Conservation (phyloP, 257 asterid species). For the Rhazya stricta region DNA sequence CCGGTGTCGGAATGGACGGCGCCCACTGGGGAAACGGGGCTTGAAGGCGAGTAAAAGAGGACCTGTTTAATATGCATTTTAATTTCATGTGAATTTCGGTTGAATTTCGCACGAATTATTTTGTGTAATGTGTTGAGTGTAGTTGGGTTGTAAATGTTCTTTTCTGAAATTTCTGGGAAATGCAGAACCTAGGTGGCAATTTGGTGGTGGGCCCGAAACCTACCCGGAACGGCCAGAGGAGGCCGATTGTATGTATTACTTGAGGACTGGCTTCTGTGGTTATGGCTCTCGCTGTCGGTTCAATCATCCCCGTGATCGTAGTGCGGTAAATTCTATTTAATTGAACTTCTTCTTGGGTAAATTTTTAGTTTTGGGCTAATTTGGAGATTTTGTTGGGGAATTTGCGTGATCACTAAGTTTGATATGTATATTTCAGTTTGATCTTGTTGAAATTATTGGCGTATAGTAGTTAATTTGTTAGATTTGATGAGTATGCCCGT, state of each 20-base stretch:
- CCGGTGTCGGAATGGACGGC: slow-evolving; percentile 41
- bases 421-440: slow-evolving; percentile 19
- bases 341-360: background rate
- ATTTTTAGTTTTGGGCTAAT: background rate
- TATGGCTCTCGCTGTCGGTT: slow-evolving; percentile 89
- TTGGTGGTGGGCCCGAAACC: slow-evolving; percentile 59
- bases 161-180: slow-evolving; percentile 23
- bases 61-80: slow-evolving; percentile 13
- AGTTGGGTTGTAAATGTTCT: slow-evolving; percentile 4
- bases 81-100: slow-evolving; percentile 28
- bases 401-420: slow-evolving; percentile 35
- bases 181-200: slow-evolving; percentile 98
- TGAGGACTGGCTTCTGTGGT: slow-evolving; percentile 92
- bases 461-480: slow-evolving; percentile 13
- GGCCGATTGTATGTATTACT: slow-evolving; percentile 81
- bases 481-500: slow-evolving; percentile 23
- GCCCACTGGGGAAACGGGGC: slow-evolving; percentile 36
- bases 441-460: slow-evolving; percentile 18
- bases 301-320: slow-evolving; percentile 86
- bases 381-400: slow-evolving; percentile 11
- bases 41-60: slow-evolving; percentile 34
- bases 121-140: slow-evolving; percentile 18
- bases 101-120: slow-evolving; percentile 23
- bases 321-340: slow-evolving; percentile 30
- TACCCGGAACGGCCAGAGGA: slow-evolving; percentile 86